These are phyloP conservation scores for Alternaria infectoria DNA, from an alignment of 2,329 filamentous ascomycete genomes.

Conservation along the genomic window DNA sequence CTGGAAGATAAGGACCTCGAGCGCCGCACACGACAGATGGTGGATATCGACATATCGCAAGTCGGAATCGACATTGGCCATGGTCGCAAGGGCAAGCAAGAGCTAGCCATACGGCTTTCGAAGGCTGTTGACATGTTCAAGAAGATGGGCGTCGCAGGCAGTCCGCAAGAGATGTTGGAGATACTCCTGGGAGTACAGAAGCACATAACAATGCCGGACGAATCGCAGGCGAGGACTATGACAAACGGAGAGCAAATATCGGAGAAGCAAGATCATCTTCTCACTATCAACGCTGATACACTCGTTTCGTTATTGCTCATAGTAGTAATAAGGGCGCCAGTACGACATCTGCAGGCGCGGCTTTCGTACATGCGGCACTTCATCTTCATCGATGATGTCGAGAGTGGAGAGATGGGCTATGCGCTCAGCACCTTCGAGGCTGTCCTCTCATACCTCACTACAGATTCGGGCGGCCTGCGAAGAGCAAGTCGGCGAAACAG, in stretches of 20 bases:
- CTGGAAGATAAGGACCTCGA: slow-evolving; percentile 88
- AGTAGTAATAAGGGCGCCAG: slow-evolving; percentile 89
- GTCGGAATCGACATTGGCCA: slow-evolving; percentile 87
- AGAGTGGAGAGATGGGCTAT: slow-evolving; percentile 95
- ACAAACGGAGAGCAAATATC: slow-evolving; percentile 42
- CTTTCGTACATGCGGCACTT: slow-evolving; percentile 96
- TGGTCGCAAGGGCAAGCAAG: slow-evolving; percentile 77
- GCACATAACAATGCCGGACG: slow-evolving; percentile 70
- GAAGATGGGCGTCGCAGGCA: slow-evolving; percentile 77
- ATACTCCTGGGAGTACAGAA: slow-evolving; percentile 82
- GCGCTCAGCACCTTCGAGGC: slow-evolving; percentile 95
- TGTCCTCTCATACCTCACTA: slow-evolving; percentile 83
- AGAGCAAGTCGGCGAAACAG: slow-evolving; percentile 87
- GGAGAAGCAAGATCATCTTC: slow-evolving; percentile 61
- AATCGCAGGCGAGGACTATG: slow-evolving; percentile 20
- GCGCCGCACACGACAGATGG: slow-evolving; percentile 89
- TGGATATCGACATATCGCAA: slow-evolving; percentile 91
- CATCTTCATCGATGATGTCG: slow-evolving; percentile 96
- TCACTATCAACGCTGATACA: slow-evolving; percentile 85
- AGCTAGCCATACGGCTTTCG: slow-evolving; percentile 76
- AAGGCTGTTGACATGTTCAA: slow-evolving; percentile 88
- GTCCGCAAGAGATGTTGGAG: slow-evolving; percentile 88
- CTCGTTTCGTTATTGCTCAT: slow-evolving; percentile 89
- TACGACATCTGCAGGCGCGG: slow-evolving; percentile 85
- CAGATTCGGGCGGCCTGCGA: slow-evolving; percentile 80